Evolutionary conservation across 2,329 filamentous ascomycete genomes (phyloP).

Genomic region (Penicillium sp.): DNA sequence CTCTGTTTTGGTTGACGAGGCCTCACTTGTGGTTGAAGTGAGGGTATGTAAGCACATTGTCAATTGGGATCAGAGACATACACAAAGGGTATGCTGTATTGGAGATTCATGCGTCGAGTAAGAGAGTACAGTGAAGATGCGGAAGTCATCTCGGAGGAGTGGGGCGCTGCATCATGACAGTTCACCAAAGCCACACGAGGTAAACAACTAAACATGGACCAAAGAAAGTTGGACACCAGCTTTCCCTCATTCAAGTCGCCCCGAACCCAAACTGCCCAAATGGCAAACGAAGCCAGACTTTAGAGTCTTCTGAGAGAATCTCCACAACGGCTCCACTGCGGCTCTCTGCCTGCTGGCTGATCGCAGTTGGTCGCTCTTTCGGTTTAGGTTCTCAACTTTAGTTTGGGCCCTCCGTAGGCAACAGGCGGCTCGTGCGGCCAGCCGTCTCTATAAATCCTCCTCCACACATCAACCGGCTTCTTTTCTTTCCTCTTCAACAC

Average conservation of each 20-base stretch:
- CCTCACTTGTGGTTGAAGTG: too few species aligned
- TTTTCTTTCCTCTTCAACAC: neutral
- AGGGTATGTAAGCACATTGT: too few species aligned
- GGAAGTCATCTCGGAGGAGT: neutral
- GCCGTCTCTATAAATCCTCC: constrained; percentile 3
- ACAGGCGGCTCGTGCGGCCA: constrained; percentile 3
- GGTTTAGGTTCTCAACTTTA: neutral
- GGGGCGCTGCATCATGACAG: neutral
- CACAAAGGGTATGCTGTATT: too few species aligned
- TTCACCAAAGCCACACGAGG: neutral
- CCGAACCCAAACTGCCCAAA: neutral
- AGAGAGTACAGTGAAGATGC: too few species aligned
- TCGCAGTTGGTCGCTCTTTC: neutral
- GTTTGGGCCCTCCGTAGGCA: neutral
- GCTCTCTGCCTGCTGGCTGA: neutral
- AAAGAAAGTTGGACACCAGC: neutral
- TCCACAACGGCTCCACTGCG: neutral
- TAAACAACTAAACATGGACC: neutral
- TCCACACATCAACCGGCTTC: neutral
- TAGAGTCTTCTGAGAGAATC: neutral
- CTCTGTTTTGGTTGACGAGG: neutral
- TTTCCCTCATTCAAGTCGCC: neutral
- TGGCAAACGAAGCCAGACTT: neutral
- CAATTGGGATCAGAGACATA: too few species aligned
- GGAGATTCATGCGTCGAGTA: too few species aligned